phyloP scores from a whole-genome alignment of 495 filamentous ascomycete genomes.

The Talaromyces adpressus region DNA sequence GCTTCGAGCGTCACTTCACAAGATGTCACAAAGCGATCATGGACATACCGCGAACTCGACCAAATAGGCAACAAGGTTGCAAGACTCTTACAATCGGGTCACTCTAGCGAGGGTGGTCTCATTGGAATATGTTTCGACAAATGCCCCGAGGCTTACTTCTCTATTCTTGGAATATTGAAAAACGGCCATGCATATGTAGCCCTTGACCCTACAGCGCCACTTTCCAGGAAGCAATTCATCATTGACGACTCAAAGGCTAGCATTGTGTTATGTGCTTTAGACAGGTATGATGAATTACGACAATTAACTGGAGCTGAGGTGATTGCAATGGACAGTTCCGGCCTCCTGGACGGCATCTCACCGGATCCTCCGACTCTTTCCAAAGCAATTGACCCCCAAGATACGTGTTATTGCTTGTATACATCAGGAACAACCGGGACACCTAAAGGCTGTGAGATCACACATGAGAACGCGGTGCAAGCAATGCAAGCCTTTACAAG shows the following conservation, averaged over 20 bases:
- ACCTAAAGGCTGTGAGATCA: conserved; percentile 72
- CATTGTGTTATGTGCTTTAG: conserved; percentile 41
- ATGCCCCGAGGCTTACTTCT: conserved; percentile 69
- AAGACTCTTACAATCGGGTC: conserved; percentile 8
- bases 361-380: conserved; percentile 15
- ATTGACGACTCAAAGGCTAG: conserved; percentile 51
- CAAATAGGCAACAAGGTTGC: conserved; percentile 17
- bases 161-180: conserved; percentile 72
- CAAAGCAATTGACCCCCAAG: conserved; percentile 26
- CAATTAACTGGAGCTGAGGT: conserved; percentile 23
- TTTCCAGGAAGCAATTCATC: conserved; percentile 57
- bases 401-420: conserved; percentile 67
- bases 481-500: conserved; percentile 66
- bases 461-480: conserved; percentile 69
- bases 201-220: conserved; percentile 44
- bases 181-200: conserved; percentile 30
- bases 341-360: conserved; percentile 18
- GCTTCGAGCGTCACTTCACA: conserved; percentile 6
- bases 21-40: conserved; percentile 10
- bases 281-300: conserved; percentile 20
- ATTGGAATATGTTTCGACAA: conserved; percentile 72
- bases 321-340: conserved; percentile 28
- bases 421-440: conserved; percentile 76
- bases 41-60: conserved; percentile 22
- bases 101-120: conserved; percentile 12